phyloP scores from a whole-genome alignment of 2,329 filamentous ascomycete species.

The Penicillium sp. region DNA sequence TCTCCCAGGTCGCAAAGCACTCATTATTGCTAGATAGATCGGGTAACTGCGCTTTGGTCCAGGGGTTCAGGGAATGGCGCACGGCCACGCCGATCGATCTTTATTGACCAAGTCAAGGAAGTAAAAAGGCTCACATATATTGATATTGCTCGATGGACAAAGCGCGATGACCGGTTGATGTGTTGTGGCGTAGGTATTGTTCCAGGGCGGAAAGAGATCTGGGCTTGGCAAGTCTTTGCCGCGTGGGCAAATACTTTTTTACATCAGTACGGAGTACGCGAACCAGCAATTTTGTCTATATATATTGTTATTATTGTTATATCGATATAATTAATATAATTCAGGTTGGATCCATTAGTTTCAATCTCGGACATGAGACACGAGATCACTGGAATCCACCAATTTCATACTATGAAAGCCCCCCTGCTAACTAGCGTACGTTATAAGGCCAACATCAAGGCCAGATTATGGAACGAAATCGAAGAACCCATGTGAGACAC shows the following conservation, averaged over 20 bases:
- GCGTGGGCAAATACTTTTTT: background rate
- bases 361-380: background rate
- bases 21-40: conserved; percentile 14
- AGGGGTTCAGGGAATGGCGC: conserved; percentile 14
- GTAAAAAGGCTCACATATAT: background rate
- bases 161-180: background rate
- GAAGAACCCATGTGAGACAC: background rate
- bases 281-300: background rate
- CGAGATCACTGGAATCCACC: background rate
- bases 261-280: background rate
- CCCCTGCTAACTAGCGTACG: background rate
- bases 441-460: background rate
- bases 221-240: conserved; percentile 3
- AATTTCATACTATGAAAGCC: background rate
- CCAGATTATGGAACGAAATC: background rate
- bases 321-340: background rate
- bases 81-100: conserved; percentile 16
- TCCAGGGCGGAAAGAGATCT: conserved; percentile 5
- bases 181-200: background rate
- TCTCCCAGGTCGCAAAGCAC: conserved; percentile 23
- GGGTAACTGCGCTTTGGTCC: conserved; percentile 1
- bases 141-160: background rate
- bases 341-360: background rate
- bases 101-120: background rate
- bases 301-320: background rate